Base-by-base conservation (phyloP, 2,329 filamentous ascomycete species). In the Tolypocladium cylindrosporum region DNA sequence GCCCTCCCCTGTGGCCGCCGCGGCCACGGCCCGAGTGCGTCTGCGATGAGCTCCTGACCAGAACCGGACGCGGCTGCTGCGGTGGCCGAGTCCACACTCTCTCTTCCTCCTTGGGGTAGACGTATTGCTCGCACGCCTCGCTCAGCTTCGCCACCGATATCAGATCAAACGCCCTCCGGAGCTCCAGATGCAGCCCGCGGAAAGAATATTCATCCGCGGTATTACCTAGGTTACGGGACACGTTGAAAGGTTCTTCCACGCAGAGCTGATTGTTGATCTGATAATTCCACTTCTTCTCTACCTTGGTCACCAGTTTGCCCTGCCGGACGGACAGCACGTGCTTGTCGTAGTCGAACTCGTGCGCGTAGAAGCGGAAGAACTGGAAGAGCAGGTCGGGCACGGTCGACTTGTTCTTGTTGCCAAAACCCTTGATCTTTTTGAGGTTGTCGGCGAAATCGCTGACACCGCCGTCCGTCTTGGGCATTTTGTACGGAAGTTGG, bases 181-280 rank as follows among this genome's bases (percentile, higher is more conserved):
- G 78, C 73, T 99, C 94, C 63, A 91, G 73, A 70, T 99, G 94
- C 37, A 99, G 82, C 1, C 94, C 94, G 55, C 89, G 85, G 74
- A 96, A 97, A 0, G 94, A 93, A 50, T 90, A 95, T 69, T 96
- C 92, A 69, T 99, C 94, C 10, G 91, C 94, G 2, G 94, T 97
- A 66, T 99, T 99, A 48, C 92, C 94, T 52, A 99, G 79, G 70
- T 99, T 99, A 48, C 94, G 85, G 41, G 82, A 81, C 4, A 82
- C 88, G 67, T 96, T 99, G 78, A 99, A 99, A 0, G 94, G 94
- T 71, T 99, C 94, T 70, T 99, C 94, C 13, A 99, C 90, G 69
- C 93, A 97, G 39, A 99, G 80, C 61, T 89, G 85, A 67, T 96
- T 94, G 67, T 92, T 91, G 58, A 87, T 77, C 41, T 83, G 79